phyloP scores from a whole-genome alignment of 805 yeast species.

The Torulaspora quercuum region DNA sequence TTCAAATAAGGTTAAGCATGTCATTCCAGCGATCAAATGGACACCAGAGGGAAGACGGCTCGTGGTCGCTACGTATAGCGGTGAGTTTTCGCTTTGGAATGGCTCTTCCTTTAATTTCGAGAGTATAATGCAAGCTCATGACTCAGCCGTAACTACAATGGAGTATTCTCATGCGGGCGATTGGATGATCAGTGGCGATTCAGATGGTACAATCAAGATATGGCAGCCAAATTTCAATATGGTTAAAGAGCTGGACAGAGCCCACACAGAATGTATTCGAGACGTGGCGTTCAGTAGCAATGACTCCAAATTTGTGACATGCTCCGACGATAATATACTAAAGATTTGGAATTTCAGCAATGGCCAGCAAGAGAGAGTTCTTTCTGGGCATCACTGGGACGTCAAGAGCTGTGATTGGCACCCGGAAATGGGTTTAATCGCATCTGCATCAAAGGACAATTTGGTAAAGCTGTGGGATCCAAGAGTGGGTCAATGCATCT shows the following conservation, averaged over 20 bases:
- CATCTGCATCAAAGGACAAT: slow-evolving; percentile 93
- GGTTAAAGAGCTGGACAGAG: slow-evolving; percentile 64
- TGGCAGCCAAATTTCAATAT: slow-evolving; percentile 99
- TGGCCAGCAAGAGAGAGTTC: slow-evolving; percentile 72
- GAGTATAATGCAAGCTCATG: slow-evolving; percentile 98
- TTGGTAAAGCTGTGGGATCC: slow-evolving; percentile 96
- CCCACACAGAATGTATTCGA: slow-evolving; percentile 66
- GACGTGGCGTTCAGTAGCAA: slow-evolving; percentile 88
- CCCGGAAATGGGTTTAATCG: slow-evolving; percentile 77
- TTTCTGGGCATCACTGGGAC: slow-evolving; percentile 98
- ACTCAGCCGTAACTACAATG: slow-evolving; percentile 74
- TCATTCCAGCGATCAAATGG: slow-evolving; percentile 88
- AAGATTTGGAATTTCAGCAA: slow-evolving; percentile 94
- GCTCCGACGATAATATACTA: slow-evolving; percentile 85
- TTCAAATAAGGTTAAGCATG: slow-evolving; percentile 87
- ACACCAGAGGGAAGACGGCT: slow-evolving; percentile 94
- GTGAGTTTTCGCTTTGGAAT: slow-evolving; percentile 96
- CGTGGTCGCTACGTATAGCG: slow-evolving; percentile 84
- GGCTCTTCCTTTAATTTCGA: slow-evolving; percentile 94
- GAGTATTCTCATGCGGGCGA: slow-evolving; percentile 86
- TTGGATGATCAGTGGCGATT: slow-evolving; percentile 93
- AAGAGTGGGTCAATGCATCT: slow-evolving; percentile 63
- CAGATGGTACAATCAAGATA: slow-evolving; percentile 83
- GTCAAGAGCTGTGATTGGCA: slow-evolving; percentile 98
- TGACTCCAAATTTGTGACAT: slow-evolving; percentile 88